These are phyloP conservation scores for Xylaria telfairii DNA, from an alignment of 495 filamentous ascomycete species.

Conservation along the genomic window DNA sequence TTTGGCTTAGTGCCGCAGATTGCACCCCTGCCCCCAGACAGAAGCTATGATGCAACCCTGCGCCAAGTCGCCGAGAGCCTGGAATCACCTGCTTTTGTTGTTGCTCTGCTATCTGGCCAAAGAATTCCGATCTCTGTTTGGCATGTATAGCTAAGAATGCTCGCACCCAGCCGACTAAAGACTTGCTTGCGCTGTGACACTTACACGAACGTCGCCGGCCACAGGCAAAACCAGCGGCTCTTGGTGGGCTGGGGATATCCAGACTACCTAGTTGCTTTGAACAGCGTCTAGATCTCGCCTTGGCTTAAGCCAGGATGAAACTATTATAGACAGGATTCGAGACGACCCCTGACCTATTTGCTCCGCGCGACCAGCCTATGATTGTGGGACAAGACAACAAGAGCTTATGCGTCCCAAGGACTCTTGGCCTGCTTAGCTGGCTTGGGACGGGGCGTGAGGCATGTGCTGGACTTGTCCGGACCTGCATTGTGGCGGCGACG, in stretches of 20 bases:
- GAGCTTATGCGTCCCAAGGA: conserved; percentile 15
- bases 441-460: conserved; percentile 5
- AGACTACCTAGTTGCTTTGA: neutral
- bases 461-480: conserved; percentile 27
- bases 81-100: neutral
- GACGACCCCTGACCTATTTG: conserved; percentile 3
- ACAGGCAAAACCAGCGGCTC: conserved; percentile 9
- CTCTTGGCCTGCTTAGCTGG: neutral
- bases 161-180: neutral
- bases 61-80: conserved; percentile 27
- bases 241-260: neutral
- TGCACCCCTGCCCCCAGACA: neutral
- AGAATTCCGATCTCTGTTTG: neutral
- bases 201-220: neutral
- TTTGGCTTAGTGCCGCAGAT: conserved; percentile 12
- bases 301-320: neutral
- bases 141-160: neutral
- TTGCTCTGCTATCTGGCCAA: neutral
- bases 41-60: conserved; percentile 11
- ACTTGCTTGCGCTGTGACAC: neutral
- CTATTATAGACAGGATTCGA: neutral
- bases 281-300: neutral
- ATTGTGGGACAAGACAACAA: conserved; percentile 17
- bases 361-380: conserved; percentile 14
- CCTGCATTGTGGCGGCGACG: conserved; percentile 37